phyloP scores from a whole-genome alignment of 495 filamentous ascomycete species.

The Aspergillus olivimuriae region DNA sequence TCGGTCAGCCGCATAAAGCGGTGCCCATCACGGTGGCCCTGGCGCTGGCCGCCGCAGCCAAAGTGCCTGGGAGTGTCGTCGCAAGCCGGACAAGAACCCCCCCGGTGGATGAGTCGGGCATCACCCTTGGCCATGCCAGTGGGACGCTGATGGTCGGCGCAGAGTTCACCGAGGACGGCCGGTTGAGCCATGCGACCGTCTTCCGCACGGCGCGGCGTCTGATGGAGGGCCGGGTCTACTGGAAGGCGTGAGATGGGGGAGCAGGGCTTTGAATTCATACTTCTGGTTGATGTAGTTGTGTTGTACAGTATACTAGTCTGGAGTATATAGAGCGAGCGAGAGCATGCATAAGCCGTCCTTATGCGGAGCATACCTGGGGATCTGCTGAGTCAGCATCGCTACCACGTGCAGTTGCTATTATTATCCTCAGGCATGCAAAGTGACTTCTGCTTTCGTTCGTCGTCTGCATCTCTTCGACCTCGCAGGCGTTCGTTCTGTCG shows the following conservation, averaged over 20 bases:
- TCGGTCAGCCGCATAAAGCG: slow-evolving; percentile 48
- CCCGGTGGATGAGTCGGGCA: slow-evolving; percentile 11
- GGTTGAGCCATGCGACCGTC: slow-evolving; percentile 40
- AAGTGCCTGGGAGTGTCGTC: slow-evolving; percentile 38
- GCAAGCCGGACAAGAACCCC: slow-evolving; percentile 6
- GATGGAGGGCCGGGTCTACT: slow-evolving; percentile 50
- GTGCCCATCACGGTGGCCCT: slow-evolving; percentile 49
- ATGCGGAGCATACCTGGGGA: no score
- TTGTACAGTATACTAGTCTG: no score
- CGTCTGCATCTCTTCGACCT: no score
- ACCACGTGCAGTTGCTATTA: no score
- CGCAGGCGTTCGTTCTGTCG: no score
- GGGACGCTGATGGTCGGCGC: slow-evolving; percentile 48
- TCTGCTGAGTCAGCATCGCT: no score
- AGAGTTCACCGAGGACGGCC: slow-evolving; percentile 29
- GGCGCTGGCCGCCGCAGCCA: slow-evolving; percentile 47
- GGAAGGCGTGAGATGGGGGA: no score
- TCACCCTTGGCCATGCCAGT: slow-evolving; percentile 50
- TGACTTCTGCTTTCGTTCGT: no score
- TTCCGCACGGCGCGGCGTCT: slow-evolving; percentile 49
- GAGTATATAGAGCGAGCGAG: no score
- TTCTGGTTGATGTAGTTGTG: no score
- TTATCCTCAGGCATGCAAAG: no score
- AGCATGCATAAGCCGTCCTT: no score
- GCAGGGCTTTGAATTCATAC: neutral